A percentile compares a stretch with the other conserved stretches of the same genome.
These are phyloP conservation scores for Telfairia occidentalis DNA, from an alignment of 331 rosid species.

Conservation along the genomic window DNA sequence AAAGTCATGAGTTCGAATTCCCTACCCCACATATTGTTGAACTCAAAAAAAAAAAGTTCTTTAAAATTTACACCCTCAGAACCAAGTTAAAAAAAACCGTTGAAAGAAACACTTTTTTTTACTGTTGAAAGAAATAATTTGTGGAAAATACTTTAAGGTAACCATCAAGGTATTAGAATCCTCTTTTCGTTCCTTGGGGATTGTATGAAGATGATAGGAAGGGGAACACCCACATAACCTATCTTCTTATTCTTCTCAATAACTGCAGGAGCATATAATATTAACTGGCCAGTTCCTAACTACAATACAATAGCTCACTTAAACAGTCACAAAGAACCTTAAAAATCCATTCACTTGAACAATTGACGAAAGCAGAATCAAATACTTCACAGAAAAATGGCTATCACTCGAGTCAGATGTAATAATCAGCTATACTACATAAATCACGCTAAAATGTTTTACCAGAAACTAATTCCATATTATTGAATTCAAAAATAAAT, in stretches of 20 bases:
- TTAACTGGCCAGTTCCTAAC: not conserved
- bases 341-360: not conserved
- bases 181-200: not conserved
- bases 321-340: not conserved
- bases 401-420: not conserved
- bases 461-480: conserved; percentile 1
- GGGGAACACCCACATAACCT: not conserved
- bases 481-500: no score
- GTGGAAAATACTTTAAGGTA: not conserved
- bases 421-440: not conserved
- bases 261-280: not conserved
- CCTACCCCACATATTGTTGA: no score
- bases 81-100: no score
- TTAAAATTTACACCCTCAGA: no score
- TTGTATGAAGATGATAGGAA: not conserved
- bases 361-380: not conserved
- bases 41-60: no score
- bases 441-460: not conserved
- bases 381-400: not conserved
- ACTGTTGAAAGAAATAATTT: not conserved
- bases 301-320: not conserved
- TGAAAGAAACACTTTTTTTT: no score
- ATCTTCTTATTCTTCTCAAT: not conserved
- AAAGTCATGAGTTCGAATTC: no score
- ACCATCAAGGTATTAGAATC: not conserved